Evolutionary conservation across 805 yeast species (phyloP).

Genomic region (Komagataella pseudopastoris): DNA sequence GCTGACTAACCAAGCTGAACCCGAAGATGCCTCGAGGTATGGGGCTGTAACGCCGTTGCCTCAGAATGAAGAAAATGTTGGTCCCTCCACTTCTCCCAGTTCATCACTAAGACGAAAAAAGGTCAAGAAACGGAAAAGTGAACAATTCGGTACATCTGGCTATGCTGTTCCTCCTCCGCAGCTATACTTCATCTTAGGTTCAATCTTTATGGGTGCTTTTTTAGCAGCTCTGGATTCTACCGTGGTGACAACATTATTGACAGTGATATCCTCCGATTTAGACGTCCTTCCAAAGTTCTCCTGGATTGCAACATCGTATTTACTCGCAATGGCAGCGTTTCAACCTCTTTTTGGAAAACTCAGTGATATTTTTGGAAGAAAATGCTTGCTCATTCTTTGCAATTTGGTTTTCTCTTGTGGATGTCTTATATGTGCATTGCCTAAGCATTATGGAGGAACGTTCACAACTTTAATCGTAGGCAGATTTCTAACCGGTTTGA

Average conservation of each 20-base stretch:
- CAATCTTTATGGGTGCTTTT: conserved; percentile 34
- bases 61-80: background rate
- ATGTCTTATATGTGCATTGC: conserved; percentile 38
- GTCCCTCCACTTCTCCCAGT: background rate
- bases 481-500: conserved; percentile 71
- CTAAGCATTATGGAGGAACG: conserved; percentile 16
- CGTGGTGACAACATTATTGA: conserved; percentile 49
- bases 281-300: conserved; percentile 48
- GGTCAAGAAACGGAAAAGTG: background rate
- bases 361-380: conserved; percentile 63
- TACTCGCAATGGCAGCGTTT: conserved; percentile 56
- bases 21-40: background rate
- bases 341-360: conserved; percentile 64
- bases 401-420: conserved; percentile 44
- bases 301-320: conserved; percentile 64
- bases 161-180: conserved; percentile 12
- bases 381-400: conserved; percentile 35
- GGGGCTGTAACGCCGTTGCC: background rate
- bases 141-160: background rate
- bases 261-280: conserved; percentile 58
- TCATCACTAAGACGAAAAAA: background rate
- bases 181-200: conserved; percentile 20
- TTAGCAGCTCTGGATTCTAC: conserved; percentile 59
- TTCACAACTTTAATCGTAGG: conserved; percentile 35
- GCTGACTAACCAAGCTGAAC: background rate